These are phyloP conservation scores for Graphiopsis chlorocephala DNA, from an alignment of 2,329 filamentous ascomycete genomes.

Conservation along the genomic window DNA sequence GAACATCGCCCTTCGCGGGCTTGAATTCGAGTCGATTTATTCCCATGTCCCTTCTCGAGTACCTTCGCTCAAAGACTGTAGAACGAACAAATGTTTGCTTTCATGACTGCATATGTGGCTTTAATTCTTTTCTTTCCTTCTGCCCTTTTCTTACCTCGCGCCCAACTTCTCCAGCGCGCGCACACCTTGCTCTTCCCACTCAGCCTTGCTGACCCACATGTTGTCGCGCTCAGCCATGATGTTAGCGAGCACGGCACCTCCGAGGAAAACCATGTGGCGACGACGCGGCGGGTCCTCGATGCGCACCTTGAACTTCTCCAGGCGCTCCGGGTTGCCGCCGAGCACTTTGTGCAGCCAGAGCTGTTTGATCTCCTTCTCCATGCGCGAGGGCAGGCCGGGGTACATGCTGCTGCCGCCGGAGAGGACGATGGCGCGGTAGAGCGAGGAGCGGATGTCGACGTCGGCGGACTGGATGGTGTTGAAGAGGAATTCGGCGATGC, in stretches of 20 bases:
- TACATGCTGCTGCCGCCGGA: constrained; percentile 99
- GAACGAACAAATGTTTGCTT: not conserved
- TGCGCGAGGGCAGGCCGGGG: constrained; percentile 83
- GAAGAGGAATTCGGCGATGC: constrained; percentile 95
- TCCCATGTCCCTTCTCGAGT: not conserved
- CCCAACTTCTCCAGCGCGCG: constrained; percentile 88
- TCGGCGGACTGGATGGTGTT: constrained; percentile 97
- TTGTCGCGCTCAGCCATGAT: constrained; percentile 98
- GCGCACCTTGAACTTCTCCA: constrained; percentile 98
- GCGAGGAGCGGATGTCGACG: constrained; percentile 86
- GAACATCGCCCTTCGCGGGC: not conserved
- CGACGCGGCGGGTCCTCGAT: constrained; percentile 96
- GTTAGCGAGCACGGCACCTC: constrained; percentile 92
- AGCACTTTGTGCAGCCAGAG: constrained; percentile 93
- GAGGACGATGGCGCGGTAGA: constrained; percentile 96
- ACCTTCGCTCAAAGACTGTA: not conserved
- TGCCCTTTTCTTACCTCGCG: constrained; percentile 53
- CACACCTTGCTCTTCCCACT: constrained; percentile 92
- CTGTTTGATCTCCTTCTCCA: constrained; percentile 99
- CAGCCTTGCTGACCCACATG: constrained; percentile 97
- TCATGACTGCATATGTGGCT: constrained; percentile 5
- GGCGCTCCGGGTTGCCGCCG: constrained; percentile 83
- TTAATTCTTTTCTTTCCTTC: not conserved
- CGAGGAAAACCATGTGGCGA: constrained; percentile 99
- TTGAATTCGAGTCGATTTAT: not conserved